Evolutionary conservation across 352 stramenopile genomes (phyloP).

Genomic region (Phytophthora pisi): DNA sequence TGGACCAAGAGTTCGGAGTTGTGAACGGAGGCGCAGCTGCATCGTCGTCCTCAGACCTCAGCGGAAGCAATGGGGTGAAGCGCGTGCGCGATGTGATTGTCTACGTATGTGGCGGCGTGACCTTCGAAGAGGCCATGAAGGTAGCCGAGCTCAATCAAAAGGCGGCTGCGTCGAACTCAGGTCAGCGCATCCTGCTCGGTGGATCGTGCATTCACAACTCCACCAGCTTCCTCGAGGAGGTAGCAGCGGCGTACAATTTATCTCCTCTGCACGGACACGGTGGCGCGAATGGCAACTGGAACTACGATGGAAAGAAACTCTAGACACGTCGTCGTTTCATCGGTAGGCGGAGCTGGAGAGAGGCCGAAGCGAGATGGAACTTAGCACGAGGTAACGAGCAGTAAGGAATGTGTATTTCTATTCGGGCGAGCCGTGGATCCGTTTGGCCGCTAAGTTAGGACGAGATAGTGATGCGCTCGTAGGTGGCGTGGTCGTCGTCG

Average conservation of each 20-base stretch:
- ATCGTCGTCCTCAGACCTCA: conserved; percentile 41
- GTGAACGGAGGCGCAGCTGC: conserved; percentile 90
- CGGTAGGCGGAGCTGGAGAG: conserved; percentile 2
- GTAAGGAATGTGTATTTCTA: conserved; percentile 43
- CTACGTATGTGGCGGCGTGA: conserved; percentile 98
- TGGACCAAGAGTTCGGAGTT: conserved; percentile 91
- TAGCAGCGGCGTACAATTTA: conserved; percentile 76
- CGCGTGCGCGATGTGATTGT: conserved; percentile 97
- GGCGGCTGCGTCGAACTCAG: conserved; percentile 57
- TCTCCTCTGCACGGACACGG: conserved; percentile 18
- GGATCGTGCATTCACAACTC: conserved; percentile 98
- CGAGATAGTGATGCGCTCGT: conserved; percentile 67
- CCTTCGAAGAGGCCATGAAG: conserved; percentile 99
- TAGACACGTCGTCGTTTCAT: conserved; percentile 17
- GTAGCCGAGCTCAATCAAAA: conserved; percentile 97
- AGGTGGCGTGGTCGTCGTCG: conserved; percentile 53
- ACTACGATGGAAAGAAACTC: conserved; percentile 73
- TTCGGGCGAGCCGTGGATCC: conserved; percentile 7
- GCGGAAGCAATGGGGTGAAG: conserved; percentile 94
- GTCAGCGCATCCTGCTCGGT: conserved; percentile 93
- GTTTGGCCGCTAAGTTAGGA: conserved; percentile 25
- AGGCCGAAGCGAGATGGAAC: conserved; percentile 3
- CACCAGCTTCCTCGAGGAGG: conserved; percentile 96
- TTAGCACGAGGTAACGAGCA: conserved; percentile 26
- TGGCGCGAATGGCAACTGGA: conserved; percentile 37